phyloP scores from a whole-genome alignment of 306 rosid genomes.

The Luffa acutangula region DNA sequence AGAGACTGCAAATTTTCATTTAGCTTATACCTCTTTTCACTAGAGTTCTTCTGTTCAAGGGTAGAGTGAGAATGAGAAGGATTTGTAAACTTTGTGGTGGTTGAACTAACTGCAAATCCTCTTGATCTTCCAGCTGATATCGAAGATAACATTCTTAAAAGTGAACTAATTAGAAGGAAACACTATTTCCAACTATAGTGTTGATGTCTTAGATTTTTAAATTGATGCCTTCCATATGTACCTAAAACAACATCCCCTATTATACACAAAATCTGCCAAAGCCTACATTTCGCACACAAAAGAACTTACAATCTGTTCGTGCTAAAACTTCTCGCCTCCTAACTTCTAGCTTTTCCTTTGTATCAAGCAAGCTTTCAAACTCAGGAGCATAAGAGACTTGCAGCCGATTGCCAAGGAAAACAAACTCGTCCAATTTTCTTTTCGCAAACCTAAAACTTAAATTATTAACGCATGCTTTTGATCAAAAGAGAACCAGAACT shows the following conservation, averaged over 20 bases:
- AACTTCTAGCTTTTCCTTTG: conserved; percentile 70
- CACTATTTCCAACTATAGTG: background rate
- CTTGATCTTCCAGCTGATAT: conserved; percentile 52
- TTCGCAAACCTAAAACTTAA: conserved; percentile 65
- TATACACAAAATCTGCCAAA: background rate
- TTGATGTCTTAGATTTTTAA: background rate
- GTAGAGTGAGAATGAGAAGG: conserved; percentile 16
- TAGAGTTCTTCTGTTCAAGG: conserved; percentile 20
- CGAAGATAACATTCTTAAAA: conserved; percentile 5
- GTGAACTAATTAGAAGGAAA: background rate
- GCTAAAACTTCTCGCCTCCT: conserved; percentile 71
- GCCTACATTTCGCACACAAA: background rate
- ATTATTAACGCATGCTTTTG: background rate
- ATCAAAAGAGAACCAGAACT: background rate
- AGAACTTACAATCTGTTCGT: conserved; percentile 44
- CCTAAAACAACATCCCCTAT: background rate
- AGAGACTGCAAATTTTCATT: conserved; percentile 1
- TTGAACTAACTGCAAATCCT: conserved; percentile 26
- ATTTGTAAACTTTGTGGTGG: background rate
- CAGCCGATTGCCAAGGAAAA: conserved; percentile 71
- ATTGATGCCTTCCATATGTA: background rate
- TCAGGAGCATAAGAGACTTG: conserved; percentile 73
- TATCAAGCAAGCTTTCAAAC: conserved; percentile 56
- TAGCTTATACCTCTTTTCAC: conserved; percentile 22
- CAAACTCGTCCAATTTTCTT: conserved; percentile 66